These are phyloP conservation scores for Trichosanthes truncata DNA, from an alignment of 306 rosid genomes.

Conservation along the genomic window DNA sequence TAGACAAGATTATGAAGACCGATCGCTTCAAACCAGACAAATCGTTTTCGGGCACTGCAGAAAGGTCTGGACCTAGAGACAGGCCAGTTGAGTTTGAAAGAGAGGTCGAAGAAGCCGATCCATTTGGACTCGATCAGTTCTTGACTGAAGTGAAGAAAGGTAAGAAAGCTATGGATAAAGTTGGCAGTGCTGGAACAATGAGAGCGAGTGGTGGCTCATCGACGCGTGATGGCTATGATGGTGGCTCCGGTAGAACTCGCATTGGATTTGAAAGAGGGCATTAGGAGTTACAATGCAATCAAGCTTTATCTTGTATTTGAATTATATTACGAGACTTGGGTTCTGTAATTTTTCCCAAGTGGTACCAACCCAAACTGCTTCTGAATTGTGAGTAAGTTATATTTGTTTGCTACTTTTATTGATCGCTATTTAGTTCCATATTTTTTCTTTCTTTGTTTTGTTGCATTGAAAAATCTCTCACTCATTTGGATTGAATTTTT, in stretches of 20 bases:
- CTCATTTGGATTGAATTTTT: not conserved
- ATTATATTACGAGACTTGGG: not conserved
- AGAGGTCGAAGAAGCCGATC: slow-evolving; percentile 73
- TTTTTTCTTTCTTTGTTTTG: not conserved
- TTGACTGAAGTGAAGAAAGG: slow-evolving; percentile 77
- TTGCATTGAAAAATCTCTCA: not conserved
- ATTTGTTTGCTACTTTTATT: not conserved
- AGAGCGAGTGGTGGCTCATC: slow-evolving; percentile 86
- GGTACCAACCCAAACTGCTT: not conserved
- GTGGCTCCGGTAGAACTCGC: slow-evolving; percentile 69
- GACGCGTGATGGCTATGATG: slow-evolving; percentile 58
- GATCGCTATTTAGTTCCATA: not conserved
- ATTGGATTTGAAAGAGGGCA: slow-evolving; percentile 84
- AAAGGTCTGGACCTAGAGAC: slow-evolving; percentile 63
- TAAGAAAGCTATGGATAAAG: slow-evolving; percentile 67
- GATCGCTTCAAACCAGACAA: slow-evolving; percentile 83
- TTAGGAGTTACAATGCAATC: slow-evolving; percentile 8
- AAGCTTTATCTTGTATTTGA: not conserved
- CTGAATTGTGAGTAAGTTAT: not conserved
- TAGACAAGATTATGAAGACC: slow-evolving; percentile 86
- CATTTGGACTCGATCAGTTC: slow-evolving; percentile 87
- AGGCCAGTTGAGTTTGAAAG: slow-evolving; percentile 84
- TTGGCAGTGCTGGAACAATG: slow-evolving; percentile 77
- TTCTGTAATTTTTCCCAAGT: not conserved
- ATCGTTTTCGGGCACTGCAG: slow-evolving; percentile 61